Evolutionary conservation across 805 yeast genomes (phyloP), one percentile per base, ranked within the genome.

Genomic region (Sungouiozyma intestinalis): DNA sequence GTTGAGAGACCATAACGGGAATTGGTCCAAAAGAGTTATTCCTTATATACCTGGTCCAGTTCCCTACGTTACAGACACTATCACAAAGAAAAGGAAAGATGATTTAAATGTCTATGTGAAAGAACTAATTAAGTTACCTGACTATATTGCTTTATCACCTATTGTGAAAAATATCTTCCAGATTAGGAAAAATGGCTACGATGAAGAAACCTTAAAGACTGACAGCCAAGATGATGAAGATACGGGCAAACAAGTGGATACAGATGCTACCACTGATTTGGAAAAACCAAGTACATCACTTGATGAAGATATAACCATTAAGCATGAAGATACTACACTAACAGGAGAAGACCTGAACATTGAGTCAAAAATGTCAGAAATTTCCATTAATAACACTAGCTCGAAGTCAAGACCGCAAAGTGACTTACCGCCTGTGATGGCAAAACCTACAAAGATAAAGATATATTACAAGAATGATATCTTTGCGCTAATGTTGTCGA

Each of bases 31-130:
- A 40, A 76, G 98, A 49, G 80, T 83, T 24, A 71, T 92, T 44
- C 98, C 98, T 6, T 86, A 81, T 50, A 88, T 92, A 55, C 97
- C 98, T 0, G 98, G 97, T 1, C 99, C 98, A 2, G 71, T 90
- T 38, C 81, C 94, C 33, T 84, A 82, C 54, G 95, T 92, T 42
- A 86, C 86, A 47, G 97, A 90, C 63, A 65, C 77, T 14, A 74
- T 76, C 33, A 73, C 81, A 1, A 63, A 68, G 39, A 76, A 74
- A 51, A 66, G 83, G 43, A 67, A 73, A 39, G 71, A 67, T 1
- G 77, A 74, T 52, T 58, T 78, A 43, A 76, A 78, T 53, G 69
- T 70, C 21, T 79, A 78, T 48, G 75, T 79, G 13, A 66, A 68
- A 33, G 75, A 73, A 33, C 62, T 90, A 47, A 71, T 85, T 27